Evolutionary conservation across 176 grass and related monocot genomes (phyloP).

Genomic region (Musa acuminata): DNA sequence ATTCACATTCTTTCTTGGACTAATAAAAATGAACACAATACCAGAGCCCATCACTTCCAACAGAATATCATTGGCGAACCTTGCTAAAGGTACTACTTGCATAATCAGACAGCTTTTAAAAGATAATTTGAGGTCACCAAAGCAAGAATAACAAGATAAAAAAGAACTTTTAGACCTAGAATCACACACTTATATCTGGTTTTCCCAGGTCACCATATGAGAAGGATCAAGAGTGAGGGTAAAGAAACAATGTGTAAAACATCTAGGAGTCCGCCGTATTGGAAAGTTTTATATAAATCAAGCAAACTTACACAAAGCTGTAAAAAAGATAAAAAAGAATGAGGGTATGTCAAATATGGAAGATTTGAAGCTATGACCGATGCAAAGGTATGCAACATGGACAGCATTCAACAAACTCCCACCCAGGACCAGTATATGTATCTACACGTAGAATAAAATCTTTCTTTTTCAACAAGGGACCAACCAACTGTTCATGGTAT

Average conservation of each 20-base stretch:
- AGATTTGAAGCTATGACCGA: not conserved
- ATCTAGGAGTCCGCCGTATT: too few relatives aligned
- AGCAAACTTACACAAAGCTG: not conserved
- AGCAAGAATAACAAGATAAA: not conserved
- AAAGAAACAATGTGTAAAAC: too few relatives aligned
- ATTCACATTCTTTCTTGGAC: slow-evolving; percentile 94
- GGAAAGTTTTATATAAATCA: too few relatives aligned
- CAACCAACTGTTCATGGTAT: not conserved
- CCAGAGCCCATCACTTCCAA: not conserved
- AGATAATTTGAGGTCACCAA: not conserved
- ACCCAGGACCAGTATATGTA: too few relatives aligned
- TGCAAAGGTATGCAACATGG: not conserved
- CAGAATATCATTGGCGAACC: not conserved
- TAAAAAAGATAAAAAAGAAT: not conserved
- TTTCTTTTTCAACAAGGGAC: not conserved
- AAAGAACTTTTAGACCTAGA: not conserved
- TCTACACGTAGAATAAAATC: not conserved
- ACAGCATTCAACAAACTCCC: too few relatives aligned
- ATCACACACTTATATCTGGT: not conserved
- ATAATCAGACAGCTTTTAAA: not conserved
- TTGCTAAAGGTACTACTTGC: not conserved
- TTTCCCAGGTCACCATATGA: not conserved
- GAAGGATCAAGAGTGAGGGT: not conserved
- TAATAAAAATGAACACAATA: slow-evolving; percentile 27
- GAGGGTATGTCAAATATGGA: not conserved